These are phyloP conservation scores for Panicum virgatum DNA, from an alignment of 202 grass and related monocot species.

Conservation along the genomic window DNA sequence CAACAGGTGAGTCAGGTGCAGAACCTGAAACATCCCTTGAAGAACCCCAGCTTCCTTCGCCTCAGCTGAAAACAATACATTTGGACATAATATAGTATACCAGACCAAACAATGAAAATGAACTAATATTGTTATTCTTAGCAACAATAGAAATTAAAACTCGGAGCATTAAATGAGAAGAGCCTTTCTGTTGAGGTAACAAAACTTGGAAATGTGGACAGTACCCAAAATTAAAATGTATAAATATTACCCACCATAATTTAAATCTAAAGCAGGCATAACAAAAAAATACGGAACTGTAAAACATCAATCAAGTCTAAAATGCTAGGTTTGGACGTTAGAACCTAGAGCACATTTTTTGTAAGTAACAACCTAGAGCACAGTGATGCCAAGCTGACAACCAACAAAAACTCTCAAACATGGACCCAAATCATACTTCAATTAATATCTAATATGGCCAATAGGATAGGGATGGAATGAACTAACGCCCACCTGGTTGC, in stretches of 20 bases:
- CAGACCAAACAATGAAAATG: not conserved
- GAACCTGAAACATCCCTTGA: not conserved
- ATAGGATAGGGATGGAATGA: not conserved
- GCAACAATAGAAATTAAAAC: not conserved
- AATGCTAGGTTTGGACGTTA: not conserved
- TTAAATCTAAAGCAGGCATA: not conserved
- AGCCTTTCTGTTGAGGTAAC: not conserved
- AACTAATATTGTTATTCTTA: not conserved
- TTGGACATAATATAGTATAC: not conserved
- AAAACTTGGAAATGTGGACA: not conserved
- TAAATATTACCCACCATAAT: not conserved
- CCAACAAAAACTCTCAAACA: not conserved
- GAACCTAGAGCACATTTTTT: not conserved
- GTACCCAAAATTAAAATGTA: not conserved
- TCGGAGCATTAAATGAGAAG: not conserved
- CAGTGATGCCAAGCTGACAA: not conserved
- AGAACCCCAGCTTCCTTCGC: slow-evolving; percentile 7
- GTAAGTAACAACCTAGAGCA: not conserved
- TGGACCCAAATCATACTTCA: not conserved
- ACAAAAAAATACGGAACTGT: not conserved
- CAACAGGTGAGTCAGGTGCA: not conserved
- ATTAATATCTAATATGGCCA: not conserved
- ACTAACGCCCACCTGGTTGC: slow-evolving; percentile 52
- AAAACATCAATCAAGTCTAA: not conserved
- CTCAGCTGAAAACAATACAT: slow-evolving; percentile 32